Conservation (phyloP, 441 rosid genomes). For the Populus hybrid region DNA sequence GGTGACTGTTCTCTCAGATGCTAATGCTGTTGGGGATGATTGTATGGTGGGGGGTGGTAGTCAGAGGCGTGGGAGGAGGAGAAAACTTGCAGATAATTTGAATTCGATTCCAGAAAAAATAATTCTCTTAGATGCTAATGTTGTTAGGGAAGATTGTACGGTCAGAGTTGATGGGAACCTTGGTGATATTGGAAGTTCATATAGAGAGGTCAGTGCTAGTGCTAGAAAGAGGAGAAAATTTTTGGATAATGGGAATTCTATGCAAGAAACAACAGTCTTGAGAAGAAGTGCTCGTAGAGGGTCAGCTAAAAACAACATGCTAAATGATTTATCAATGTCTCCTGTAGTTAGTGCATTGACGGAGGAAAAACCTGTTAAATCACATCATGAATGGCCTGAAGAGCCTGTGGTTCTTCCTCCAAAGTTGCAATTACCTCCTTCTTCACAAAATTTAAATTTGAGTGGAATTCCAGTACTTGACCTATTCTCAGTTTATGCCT, state of each 20-base stretch:
- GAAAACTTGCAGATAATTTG: conserved; percentile 8
- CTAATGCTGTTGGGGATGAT: conserved; percentile 17
- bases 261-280: conserved; percentile 45
- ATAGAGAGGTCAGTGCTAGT: conserved; percentile 31
- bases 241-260: conserved; percentile 28
- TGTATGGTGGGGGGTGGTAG: conserved; percentile 5
- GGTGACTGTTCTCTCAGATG: neutral
- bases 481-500: conserved; percentile 76
- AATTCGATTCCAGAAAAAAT: conserved; percentile 5
- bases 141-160: conserved; percentile 9
- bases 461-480: conserved; percentile 59
- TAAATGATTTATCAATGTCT: conserved; percentile 41
- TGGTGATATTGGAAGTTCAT: conserved; percentile 32
- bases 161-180: conserved; percentile 29
- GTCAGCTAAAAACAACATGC: conserved; percentile 34
- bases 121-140: neutral
- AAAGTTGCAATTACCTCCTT: conserved; percentile 60
- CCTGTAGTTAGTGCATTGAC: conserved; percentile 53
- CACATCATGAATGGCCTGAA: conserved; percentile 28
- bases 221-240: conserved; percentile 56
- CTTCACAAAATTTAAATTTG: conserved; percentile 72
- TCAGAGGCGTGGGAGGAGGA: conserved; percentile 20
- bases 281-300: conserved; percentile 88
- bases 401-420: conserved; percentile 40
- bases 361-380: conserved; percentile 43